These are phyloP conservation scores for Tremella yokohamensis DNA, from an alignment of 768 basidiomycete species.

Conservation along the genomic window DNA sequence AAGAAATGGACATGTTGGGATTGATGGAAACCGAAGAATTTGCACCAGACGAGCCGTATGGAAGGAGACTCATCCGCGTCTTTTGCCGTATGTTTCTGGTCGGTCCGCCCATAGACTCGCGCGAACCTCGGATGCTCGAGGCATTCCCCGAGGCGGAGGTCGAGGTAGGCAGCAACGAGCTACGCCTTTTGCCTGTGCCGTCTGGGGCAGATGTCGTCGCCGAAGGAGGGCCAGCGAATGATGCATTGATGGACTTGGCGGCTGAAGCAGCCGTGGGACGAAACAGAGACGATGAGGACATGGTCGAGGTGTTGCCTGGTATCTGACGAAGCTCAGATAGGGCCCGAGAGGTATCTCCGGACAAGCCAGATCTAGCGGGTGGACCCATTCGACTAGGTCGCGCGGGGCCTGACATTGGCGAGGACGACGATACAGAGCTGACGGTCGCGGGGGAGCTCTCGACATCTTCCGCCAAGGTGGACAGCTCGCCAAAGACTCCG, in stretches of 20 bases:
- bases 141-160: background rate
- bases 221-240: background rate
- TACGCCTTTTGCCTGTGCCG: background rate
- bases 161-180: background rate
- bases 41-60: background rate
- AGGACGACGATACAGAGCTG: background rate
- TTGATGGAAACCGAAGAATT: background rate
- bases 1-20: background rate
- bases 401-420: background rate
- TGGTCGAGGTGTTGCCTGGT: background rate
- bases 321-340: conserved; percentile 4
- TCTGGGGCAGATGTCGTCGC: background rate
- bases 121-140: background rate
- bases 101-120: background rate
- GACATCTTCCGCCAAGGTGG: background rate
- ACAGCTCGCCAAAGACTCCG: background rate
- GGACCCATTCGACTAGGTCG: background rate
- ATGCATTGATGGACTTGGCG: conserved; percentile 1
- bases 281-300: background rate
- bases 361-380: background rate
- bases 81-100: conserved; percentile 1
- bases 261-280: conserved; percentile 8
- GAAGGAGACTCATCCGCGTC: background rate
- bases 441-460: background rate
- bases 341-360: background rate